A percentile compares a stretch with the other conserved stretches of the same genome.
Evolutionary conservation across 305 asterid species (phyloP).

Genomic region (Coffea humblotiana): DNA sequence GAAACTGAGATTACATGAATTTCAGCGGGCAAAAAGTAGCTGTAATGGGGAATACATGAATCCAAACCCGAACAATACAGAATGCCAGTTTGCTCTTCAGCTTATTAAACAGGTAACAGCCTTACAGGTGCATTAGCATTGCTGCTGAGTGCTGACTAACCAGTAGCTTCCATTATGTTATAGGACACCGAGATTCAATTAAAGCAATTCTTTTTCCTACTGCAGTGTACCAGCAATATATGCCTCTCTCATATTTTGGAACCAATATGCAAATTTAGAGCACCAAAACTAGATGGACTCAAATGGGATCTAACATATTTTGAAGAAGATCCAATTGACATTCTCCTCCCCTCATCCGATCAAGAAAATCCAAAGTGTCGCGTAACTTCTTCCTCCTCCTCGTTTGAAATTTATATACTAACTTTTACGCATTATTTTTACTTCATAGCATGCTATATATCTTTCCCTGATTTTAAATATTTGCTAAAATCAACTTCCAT

Average conservation of each 20-base stretch:
- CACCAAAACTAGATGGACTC: slow-evolving; percentile 7
- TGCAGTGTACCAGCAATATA: not conserved
- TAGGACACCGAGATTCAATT: too few species aligned
- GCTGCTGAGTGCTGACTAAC: not conserved
- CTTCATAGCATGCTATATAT: too few species aligned
- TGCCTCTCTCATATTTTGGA: not conserved
- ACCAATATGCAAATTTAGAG: not conserved
- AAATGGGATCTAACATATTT: not conserved
- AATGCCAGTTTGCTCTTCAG: slow-evolving; percentile 36
- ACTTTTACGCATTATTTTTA: not conserved
- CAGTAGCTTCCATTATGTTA: not conserved
- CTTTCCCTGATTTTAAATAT: too few species aligned
- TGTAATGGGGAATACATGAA: slow-evolving; percentile 37
- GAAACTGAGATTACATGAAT: not conserved
- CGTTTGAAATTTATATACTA: not conserved
- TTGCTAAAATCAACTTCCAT: not conserved
- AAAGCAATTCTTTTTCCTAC: not conserved
- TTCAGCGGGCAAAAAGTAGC: slow-evolving; percentile 43
- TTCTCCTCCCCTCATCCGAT: not conserved
- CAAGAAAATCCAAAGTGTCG: slow-evolving; percentile 29
- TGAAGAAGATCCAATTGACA: not conserved
- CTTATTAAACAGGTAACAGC: slow-evolving; percentile 29
- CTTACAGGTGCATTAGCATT: not conserved
- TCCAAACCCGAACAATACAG: slow-evolving; percentile 35
- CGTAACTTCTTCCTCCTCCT: slow-evolving; percentile 18